Conservation (phyloP, 208 protist genomes). For the Crithidia sp. region DNA sequence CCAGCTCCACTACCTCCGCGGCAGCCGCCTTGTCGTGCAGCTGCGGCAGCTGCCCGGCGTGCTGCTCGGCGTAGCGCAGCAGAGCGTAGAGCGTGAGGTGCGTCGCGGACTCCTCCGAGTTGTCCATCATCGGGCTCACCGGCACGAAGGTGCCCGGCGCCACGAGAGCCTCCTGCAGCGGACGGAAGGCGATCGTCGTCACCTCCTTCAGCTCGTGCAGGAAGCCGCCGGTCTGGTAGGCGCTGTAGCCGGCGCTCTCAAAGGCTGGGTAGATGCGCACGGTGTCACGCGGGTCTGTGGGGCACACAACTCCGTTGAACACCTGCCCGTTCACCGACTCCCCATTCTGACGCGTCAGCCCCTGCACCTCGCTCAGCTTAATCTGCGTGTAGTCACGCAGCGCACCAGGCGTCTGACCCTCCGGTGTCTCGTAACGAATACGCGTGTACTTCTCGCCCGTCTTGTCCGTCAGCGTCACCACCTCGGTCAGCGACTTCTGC, state of each 20-base stretch:
- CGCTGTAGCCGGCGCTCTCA: constrained; percentile 63
- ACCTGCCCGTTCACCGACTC: constrained; percentile 67
- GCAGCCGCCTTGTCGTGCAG: constrained; percentile 74
- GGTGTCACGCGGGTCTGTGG: constrained; percentile 70
- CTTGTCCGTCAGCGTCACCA: constrained; percentile 63
- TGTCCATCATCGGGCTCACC: constrained; percentile 90
- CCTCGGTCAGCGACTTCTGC: constrained; percentile 78
- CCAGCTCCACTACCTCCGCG: constrained; percentile 57
- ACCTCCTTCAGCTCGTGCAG: constrained; percentile 86
- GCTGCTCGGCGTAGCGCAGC: constrained; percentile 70
- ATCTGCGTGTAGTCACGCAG: constrained; percentile 87
- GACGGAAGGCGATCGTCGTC: constrained; percentile 54
- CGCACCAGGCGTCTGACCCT: constrained; percentile 82
- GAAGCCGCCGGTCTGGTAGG: constrained; percentile 87
- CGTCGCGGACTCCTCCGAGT: constrained; percentile 73
- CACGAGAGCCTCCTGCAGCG: constrained; percentile 57
- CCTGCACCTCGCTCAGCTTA: constrained; percentile 85
- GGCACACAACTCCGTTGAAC: constrained; percentile 82
- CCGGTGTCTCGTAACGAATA: constrained; percentile 83
- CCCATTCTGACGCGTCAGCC: constrained; percentile 62
- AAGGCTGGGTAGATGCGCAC: constrained; percentile 89
- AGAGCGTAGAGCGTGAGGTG: constrained; percentile 71
- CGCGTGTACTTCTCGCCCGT: constrained; percentile 68
- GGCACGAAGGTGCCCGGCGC: constrained; percentile 72
- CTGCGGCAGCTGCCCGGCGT: constrained; percentile 57